Conservation (phyloP, 495 filamentous ascomycete genomes). For the Penicillium desertorum region DNA sequence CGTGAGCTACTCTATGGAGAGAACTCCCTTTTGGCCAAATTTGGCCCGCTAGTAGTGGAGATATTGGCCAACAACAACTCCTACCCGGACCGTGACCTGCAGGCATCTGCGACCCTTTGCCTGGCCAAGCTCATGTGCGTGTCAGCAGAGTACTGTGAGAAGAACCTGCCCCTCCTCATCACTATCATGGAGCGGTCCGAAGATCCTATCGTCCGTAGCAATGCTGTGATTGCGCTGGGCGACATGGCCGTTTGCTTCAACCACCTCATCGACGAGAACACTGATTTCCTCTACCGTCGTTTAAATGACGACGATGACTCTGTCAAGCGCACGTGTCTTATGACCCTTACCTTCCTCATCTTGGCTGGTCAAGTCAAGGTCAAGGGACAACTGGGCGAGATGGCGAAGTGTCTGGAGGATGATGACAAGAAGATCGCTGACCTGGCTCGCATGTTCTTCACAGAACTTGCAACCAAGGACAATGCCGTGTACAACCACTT, state of each 20-base stretch:
- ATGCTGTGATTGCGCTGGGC: constrained; percentile 93
- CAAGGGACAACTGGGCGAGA: constrained; percentile 98
- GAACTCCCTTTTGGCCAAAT: constrained; percentile 80
- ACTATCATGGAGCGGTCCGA: constrained; percentile 94
- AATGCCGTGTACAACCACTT: constrained; percentile 99
- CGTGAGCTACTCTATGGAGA: constrained; percentile 88
- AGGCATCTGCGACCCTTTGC: constrained; percentile 92
- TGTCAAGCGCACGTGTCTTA: constrained; percentile 96
- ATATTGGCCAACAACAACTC: constrained; percentile 92
- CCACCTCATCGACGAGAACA: constrained; percentile 98
- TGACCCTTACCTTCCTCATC: constrained; percentile 98
- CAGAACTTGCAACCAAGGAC: constrained; percentile 93
- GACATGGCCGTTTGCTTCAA: constrained; percentile 99
- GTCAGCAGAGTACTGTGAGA: constrained; percentile 90
- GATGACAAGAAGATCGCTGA: constrained; percentile 91
- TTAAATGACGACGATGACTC: constrained; percentile 84
- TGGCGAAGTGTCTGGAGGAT: constrained; percentile 98
- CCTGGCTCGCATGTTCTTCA: constrained; percentile 97
- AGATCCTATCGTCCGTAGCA: constrained; percentile 86
- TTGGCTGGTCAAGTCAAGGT: constrained; percentile 98
- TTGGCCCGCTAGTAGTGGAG: constrained; percentile 86
- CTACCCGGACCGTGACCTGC: constrained; percentile 82
- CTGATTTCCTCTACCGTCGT: constrained; percentile 92
- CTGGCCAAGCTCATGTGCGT: constrained; percentile 98
- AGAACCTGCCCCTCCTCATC: constrained; percentile 88